phyloP scores from a whole-genome alignment of 83 land plant species.

The Thuja plicata region DNA sequence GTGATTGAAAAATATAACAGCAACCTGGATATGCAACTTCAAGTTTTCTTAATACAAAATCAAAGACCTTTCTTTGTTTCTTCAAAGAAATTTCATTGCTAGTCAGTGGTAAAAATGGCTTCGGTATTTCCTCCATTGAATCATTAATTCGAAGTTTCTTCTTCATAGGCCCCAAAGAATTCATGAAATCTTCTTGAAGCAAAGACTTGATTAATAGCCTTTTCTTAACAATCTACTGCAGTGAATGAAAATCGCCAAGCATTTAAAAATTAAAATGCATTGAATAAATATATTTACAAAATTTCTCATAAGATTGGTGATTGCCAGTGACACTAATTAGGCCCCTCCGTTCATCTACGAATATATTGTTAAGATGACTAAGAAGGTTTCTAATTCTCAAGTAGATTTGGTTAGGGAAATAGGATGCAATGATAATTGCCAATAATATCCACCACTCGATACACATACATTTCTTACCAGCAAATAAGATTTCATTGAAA shows the following conservation, averaged over 20 bases:
- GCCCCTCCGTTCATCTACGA: not conserved
- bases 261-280: not conserved
- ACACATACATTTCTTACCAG: not conserved
- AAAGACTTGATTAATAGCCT: not conserved
- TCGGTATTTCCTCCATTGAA: not conserved
- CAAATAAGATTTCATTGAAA: not conserved
- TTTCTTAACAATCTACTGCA: not conserved
- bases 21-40: not conserved
- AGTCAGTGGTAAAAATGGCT: not conserved
- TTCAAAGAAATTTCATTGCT: not conserved
- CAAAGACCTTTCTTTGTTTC: not conserved
- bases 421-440: not conserved
- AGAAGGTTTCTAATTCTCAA: not conserved
- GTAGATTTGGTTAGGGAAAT: not conserved
- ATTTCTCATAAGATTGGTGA: not conserved
- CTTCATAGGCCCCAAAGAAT: not conserved
- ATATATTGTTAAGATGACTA: not conserved
- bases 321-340: not conserved
- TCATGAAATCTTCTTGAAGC: not conserved
- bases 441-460: not conserved
- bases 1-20: not conserved
- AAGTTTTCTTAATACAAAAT: not conserved
- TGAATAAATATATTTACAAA: not conserved
- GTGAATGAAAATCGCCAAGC: not conserved
- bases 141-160: not conserved